These are phyloP conservation scores for Penicillium crustosum DNA, from an alignment of 2,329 filamentous ascomycete species.

Conservation along the genomic window DNA sequence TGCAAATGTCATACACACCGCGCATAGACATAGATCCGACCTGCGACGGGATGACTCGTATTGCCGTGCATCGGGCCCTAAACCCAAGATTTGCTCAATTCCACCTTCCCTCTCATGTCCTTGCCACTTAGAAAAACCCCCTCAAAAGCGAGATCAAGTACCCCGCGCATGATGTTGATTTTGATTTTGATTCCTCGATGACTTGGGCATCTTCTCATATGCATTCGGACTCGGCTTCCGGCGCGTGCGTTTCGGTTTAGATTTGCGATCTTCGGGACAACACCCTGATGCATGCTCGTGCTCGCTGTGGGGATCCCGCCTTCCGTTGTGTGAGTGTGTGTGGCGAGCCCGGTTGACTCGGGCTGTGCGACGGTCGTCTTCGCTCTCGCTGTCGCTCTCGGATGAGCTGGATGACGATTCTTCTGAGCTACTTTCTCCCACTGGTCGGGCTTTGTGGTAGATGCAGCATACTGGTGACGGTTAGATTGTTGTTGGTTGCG, in stretches of 20 bases:
- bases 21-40: background rate
- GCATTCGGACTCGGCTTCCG: slow-evolving; percentile 48
- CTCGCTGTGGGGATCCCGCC: slow-evolving; percentile 18
- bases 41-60: background rate
- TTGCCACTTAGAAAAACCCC: background rate
- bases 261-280: slow-evolving; percentile 13
- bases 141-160: slow-evolving; percentile 3
- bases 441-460: slow-evolving; percentile 80
- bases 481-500: background rate
- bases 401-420: slow-evolving; percentile 54
- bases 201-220: slow-evolving; percentile 48
- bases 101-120: background rate
- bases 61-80: background rate
- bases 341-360: slow-evolving; percentile 5
- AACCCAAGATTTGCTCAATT: background rate
- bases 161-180: slow-evolving; percentile 11
- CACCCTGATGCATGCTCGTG: slow-evolving; percentile 21
- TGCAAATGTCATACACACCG: background rate
- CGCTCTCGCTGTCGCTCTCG: slow-evolving; percentile 49
- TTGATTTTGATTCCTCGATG: slow-evolving; percentile 21
- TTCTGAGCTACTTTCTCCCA: slow-evolving; percentile 75
- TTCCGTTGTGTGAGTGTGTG: slow-evolving; percentile 22
- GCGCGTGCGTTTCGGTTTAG: slow-evolving; percentile 26
- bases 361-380: slow-evolving; percentile 25
- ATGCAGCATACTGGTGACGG: slow-evolving; percentile 86